Base-by-base conservation (phyloP, 1,284 basidiomycete species). In the Amylostereum areolatum region DNA sequence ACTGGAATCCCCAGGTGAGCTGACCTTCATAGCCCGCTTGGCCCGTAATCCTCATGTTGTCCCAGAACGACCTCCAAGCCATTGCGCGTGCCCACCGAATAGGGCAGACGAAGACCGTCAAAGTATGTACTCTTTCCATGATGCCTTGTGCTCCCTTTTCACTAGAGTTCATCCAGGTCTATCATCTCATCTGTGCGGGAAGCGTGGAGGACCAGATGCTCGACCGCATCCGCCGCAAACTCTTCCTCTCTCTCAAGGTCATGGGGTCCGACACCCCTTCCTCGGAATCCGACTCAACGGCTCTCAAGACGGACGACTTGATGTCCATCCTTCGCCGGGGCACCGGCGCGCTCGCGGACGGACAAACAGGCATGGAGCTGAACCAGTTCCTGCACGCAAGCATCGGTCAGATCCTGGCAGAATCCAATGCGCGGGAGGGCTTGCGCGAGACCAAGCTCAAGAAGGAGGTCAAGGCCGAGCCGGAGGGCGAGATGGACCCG, bases 61-160 rank as follows among this genome's bases (percentile, higher is more conserved):
- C 28, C 33, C 58, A 89, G 66, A 92, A 90, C 62, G 91, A 94
- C 62, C 67, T 92, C 12, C 91, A 94, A 66, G 91, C 91, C 2
- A 91, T 93, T 67, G 91, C 90, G 18, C 75, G 89, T 39, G 87
- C 87, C 0, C 89, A 91, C 62, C 79, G 88, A 25, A 89, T 91
- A 45, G 85, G 90, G 4, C 83, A 93, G 66, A 91, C 84, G 48
- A 83, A 84, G 51, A 76, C 80, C 52, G 90, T 94, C 61, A 89
- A 84, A 66, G 90, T 91, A 54, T 32, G 37, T 34, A 11, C 45
- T 39, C 6, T 40, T 8, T 9, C 28, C 43, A 25, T 27, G 9
- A 25, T 41, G 18, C 24, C 32, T 27, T 28, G 28, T 24, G n/a
- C 37, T 35, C 27, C 34, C 18, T 46, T 36, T 37, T 32, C n/a